Percentiles rank a stretch among this genome's conserved stretches.
phyloP scores from a whole-genome alignment of 164 flowering plant genomes.

The Umbilicus rupestris region DNA sequence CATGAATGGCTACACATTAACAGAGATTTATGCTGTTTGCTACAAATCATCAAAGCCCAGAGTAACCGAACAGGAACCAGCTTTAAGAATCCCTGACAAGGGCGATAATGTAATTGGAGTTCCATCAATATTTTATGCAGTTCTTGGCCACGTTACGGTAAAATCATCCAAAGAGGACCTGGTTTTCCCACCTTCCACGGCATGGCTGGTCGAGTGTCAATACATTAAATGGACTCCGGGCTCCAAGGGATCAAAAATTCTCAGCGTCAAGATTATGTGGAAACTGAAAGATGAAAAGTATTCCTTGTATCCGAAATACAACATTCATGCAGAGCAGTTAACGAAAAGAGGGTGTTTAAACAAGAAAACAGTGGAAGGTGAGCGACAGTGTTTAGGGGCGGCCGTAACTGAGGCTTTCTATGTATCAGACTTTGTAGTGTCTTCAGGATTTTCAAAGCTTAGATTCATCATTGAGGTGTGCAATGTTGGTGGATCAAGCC shows the following conservation, averaged over 20 bases:
- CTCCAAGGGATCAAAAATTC: conserved; percentile 30
- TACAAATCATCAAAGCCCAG: conserved; percentile 25
- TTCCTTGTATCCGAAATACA: conserved; percentile 32
- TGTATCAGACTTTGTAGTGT: conserved; percentile 39
- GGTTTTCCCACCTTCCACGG: conserved; percentile 43
- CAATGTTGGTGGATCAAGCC: conserved; percentile 43
- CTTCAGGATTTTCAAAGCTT: conserved; percentile 28
- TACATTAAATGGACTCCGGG: conserved; percentile 36
- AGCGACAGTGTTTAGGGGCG: conserved; percentile 33
- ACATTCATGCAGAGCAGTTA: conserved; percentile 39
- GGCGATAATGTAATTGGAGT: neutral
- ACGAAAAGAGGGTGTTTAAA: neutral
- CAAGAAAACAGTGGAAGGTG: conserved; percentile 3
- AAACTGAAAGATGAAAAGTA: conserved; percentile 29
- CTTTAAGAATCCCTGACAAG: neutral
- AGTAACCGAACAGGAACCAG: neutral
- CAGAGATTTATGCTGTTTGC: conserved; percentile 54
- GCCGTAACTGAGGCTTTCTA: conserved; percentile 46
- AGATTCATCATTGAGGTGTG: conserved; percentile 60
- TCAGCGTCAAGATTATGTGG: conserved; percentile 62
- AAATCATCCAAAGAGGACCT: conserved; percentile 19
- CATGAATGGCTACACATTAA: conserved; percentile 43
- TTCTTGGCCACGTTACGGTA: conserved; percentile 56
- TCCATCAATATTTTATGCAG: conserved; percentile 35
- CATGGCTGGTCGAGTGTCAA: conserved; percentile 55